These are phyloP conservation scores for Russula ochroleuca DNA, from an alignment of 768 basidiomycete genomes.

Conservation along the genomic window DNA sequence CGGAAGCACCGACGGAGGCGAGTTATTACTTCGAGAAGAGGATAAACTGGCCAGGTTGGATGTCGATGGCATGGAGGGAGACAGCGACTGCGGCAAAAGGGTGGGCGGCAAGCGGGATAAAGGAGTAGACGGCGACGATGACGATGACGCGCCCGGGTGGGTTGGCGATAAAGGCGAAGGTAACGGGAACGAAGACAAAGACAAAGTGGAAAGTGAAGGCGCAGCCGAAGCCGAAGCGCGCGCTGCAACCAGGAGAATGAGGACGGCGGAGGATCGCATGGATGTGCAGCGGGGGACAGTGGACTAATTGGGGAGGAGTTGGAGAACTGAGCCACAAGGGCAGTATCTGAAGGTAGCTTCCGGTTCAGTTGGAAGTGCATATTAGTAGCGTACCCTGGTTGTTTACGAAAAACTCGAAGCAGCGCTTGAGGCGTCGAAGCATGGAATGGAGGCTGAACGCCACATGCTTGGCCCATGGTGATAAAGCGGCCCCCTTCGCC, in stretches of 20 bases:
- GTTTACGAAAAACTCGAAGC: too few relatives aligned
- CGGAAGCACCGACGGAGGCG: background rate
- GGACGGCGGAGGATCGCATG: slow-evolving; percentile 2
- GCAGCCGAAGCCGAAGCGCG: slow-evolving; percentile 12
- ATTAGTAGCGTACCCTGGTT: background rate
- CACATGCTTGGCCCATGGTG: background rate
- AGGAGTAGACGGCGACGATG: background rate
- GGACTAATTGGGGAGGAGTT: background rate
- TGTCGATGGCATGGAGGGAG: background rate
- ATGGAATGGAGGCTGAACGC: too few relatives aligned
- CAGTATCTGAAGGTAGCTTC: background rate
- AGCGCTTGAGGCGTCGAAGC: too few relatives aligned
- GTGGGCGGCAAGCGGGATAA: too few relatives aligned
- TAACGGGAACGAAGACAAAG: background rate
- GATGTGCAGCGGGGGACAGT: background rate
- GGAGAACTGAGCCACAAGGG: background rate
- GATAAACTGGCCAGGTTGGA: background rate
- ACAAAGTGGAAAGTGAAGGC: background rate
- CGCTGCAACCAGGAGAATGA: slow-evolving; percentile 8
- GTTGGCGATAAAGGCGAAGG: background rate
- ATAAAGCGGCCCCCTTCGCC: background rate
- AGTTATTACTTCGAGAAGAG: background rate
- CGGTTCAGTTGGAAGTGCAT: background rate
- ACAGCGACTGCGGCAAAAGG: too few relatives aligned
- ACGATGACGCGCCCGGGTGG: background rate